A percentile compares a stretch with the other conserved stretches of the same genome.
phyloP scores from a whole-genome alignment of 352 stramenopile genomes.

The Chrysophaeum taylorii region DNA sequence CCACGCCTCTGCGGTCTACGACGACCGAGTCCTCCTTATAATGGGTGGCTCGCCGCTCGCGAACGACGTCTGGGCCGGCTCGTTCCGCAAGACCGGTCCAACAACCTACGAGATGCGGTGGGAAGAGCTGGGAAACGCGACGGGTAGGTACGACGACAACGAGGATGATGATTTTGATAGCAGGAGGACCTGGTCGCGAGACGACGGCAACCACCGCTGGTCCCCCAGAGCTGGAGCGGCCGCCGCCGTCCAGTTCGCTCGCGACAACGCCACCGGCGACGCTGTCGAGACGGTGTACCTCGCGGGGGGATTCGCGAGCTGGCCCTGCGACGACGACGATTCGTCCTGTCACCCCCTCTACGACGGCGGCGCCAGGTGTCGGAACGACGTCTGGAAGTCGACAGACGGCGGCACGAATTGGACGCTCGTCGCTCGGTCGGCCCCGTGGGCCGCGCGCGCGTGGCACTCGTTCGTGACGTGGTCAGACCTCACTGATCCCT shows the following conservation, averaged over 20 bases:
- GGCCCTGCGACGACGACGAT: slow-evolving; percentile 26
- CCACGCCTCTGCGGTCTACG: slow-evolving; percentile 18
- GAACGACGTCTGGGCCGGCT: slow-evolving; percentile 31
- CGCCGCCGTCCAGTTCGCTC: slow-evolving; percentile 1
- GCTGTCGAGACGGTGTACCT: slow-evolving; percentile 25
- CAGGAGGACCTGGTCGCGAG: slow-evolving; percentile 18
- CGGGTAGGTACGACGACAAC: not conserved
- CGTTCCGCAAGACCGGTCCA: slow-evolving; percentile 8
- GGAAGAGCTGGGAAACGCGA: not conserved
- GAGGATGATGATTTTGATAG: slow-evolving; percentile 21
- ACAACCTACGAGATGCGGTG: not conserved
- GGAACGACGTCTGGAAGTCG: slow-evolving; percentile 20
- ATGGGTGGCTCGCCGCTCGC: slow-evolving; percentile 31
- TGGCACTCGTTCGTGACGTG: slow-evolving; percentile 26
- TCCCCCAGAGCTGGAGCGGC: not conserved
- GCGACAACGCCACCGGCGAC: not conserved
- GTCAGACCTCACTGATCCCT: not conserved
- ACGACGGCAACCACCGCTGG: not conserved
- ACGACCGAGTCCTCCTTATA: slow-evolving; percentile 20
- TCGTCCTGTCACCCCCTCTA: slow-evolving; percentile 7
- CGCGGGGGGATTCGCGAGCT: slow-evolving; percentile 30
- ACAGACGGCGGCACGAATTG: slow-evolving; percentile 23
- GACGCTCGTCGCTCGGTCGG: slow-evolving; percentile 17
- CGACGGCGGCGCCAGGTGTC: not conserved
- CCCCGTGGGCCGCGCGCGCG: slow-evolving; percentile 22